Percentiles rank a stretch among this genome's conserved stretches.
These are phyloP conservation scores for Fragaria vesca DNA, from an alignment of 306 rosid genomes.

Conservation along the genomic window DNA sequence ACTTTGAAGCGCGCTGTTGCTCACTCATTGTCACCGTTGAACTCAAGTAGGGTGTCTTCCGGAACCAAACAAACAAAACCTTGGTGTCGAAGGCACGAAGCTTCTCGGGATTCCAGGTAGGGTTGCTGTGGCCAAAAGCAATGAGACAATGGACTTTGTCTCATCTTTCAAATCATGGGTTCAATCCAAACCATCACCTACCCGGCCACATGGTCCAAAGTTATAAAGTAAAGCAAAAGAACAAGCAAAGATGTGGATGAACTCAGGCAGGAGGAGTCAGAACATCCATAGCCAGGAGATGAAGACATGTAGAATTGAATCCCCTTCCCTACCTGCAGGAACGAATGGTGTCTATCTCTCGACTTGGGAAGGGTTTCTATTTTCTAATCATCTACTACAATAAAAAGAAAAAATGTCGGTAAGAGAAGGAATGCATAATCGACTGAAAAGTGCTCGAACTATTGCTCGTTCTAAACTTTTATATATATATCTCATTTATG, in stretches of 20 bases:
- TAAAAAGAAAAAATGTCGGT: no score
- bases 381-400: no score
- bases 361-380: no score
- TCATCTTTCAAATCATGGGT: conserved; percentile 18
- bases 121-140: conserved; percentile 5
- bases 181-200: conserved; percentile 20
- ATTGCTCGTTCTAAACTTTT: no score
- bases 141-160: conserved; percentile 21
- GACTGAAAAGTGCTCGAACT: no score
- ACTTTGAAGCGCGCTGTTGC: not conserved
- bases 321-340: not conserved
- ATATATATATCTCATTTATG: no score
- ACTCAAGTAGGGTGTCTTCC: not conserved
- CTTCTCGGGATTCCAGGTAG: conserved; percentile 15
- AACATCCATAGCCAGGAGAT: not conserved
- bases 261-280: not conserved
- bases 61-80: not conserved
- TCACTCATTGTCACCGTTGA: not conserved
- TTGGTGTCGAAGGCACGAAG: not conserved
- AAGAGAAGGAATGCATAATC: no score
- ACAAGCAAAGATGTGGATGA: not conserved
- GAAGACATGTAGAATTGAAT: not conserved
- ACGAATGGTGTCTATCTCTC: not conserved
- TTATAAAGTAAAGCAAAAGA: not conserved
- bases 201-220: conserved; percentile 16